These are phyloP conservation scores for Xylaria sp. DNA, from an alignment of 2,329 filamentous ascomycete genomes.

Conservation along the genomic window DNA sequence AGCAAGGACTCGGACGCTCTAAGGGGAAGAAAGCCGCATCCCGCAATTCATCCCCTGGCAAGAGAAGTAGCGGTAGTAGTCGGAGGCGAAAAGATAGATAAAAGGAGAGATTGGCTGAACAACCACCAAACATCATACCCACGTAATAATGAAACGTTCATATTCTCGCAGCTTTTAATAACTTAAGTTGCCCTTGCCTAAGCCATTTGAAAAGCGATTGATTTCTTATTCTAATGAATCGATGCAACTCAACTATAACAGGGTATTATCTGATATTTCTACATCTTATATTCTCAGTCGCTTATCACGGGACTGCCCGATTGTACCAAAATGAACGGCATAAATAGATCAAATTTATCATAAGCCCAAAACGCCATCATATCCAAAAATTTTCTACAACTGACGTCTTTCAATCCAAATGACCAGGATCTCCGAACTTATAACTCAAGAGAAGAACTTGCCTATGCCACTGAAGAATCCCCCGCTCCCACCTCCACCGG, in stretches of 20 bases:
- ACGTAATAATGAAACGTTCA: conserved; percentile 40
- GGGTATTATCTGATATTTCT: conserved; percentile 23
- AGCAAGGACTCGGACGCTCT: conserved; percentile 47
- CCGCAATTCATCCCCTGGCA: conserved; percentile 50
- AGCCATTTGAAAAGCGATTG: not conserved
- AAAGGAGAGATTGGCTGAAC: conserved; percentile 28
- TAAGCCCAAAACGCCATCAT: conserved; percentile 30
- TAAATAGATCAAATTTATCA: conserved; percentile 7
- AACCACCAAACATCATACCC: conserved; percentile 33
- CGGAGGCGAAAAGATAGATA: conserved; percentile 51
- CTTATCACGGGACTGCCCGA: conserved; percentile 7
- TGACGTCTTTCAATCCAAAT: conserved; percentile 16
- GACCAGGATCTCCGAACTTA: conserved; percentile 5
- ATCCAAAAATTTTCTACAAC: conserved; percentile 7
- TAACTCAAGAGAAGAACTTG: conserved; percentile 56
- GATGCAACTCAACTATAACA: not conserved
- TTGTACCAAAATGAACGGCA: conserved; percentile 6
- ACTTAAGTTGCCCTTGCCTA: not conserved
- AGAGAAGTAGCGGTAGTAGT: conserved; percentile 53
- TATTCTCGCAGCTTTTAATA: conserved; percentile 33
- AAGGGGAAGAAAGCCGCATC: conserved; percentile 55
- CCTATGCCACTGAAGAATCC: conserved; percentile 54
- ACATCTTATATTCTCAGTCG: conserved; percentile 14
- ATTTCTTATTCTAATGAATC: not conserved
- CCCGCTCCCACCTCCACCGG: conserved; percentile 47